phyloP scores from a whole-genome alignment of 169 alveolate genomes.

The Plasmodium reichenowi region DNA sequence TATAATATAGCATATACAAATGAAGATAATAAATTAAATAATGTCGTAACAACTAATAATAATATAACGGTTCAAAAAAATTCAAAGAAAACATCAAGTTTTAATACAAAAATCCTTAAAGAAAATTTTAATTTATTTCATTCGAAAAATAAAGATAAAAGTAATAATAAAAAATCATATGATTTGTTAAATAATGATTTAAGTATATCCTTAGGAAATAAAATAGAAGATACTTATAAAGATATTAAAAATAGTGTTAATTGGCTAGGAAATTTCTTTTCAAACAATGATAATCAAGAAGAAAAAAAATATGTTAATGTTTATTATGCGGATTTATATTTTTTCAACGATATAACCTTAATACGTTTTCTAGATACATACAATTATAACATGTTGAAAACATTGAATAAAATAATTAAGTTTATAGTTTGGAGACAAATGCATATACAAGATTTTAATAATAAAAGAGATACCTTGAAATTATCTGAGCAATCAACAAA shows the following conservation, averaged over 20 bases:
- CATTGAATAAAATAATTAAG: constrained; percentile 48
- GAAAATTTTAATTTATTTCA: too few relatives aligned
- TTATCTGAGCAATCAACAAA: constrained; percentile 1
- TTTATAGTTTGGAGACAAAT: constrained; percentile 69
- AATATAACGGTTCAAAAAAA: background rate
- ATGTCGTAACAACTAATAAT: background rate
- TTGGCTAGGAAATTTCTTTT: constrained; percentile 63
- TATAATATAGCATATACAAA: constrained; percentile 41
- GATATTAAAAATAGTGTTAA: constrained; percentile 66
- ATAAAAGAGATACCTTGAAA: background rate
- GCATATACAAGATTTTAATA: constrained; percentile 28
- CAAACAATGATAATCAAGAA: constrained; percentile 37
- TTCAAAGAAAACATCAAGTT: background rate
- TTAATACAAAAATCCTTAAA: background rate
- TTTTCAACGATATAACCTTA: constrained; percentile 50
- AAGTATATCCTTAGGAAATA: constrained; percentile 30
- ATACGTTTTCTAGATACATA: constrained; percentile 61
- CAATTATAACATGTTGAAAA: constrained; percentile 48
- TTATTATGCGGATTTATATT: constrained; percentile 46
- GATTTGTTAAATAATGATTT: constrained; percentile 49
- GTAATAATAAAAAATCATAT: constrained; percentile 17
- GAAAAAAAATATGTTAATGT: constrained; percentile 43
- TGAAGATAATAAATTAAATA: constrained; percentile 4
- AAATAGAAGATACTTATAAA: constrained; percentile 68
- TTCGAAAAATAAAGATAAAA: background rate